Conservation (phyloP, 352 stramenopile species). For the Elongisporangium anandrum region DNA sequence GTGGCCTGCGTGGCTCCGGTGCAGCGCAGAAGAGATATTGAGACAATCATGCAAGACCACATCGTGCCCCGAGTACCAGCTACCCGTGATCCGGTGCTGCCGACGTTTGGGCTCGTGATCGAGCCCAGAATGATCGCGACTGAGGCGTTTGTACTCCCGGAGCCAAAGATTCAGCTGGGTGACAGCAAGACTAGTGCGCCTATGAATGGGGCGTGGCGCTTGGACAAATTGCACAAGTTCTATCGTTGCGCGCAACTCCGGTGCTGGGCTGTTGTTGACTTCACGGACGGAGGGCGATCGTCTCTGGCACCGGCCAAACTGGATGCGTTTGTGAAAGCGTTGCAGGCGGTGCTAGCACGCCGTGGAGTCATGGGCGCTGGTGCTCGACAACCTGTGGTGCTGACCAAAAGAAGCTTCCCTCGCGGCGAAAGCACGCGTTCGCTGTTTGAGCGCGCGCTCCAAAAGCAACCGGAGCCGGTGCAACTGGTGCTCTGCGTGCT, state of each 20-base stretch:
- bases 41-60: slow-evolving; percentile 31
- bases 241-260: slow-evolving; percentile 34
- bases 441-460: neutral
- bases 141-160: slow-evolving; percentile 45
- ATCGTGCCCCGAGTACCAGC: slow-evolving; percentile 39
- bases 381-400: slow-evolving; percentile 26
- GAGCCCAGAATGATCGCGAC: slow-evolving; percentile 42
- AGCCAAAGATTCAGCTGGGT: slow-evolving; percentile 54
- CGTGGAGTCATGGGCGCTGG: slow-evolving; percentile 26
- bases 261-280: slow-evolving; percentile 62
- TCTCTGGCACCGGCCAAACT: slow-evolving; percentile 16
- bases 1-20: neutral
- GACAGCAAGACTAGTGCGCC: neutral
- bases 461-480: neutral
- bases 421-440: neutral
- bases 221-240: slow-evolving; percentile 58
- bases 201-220: slow-evolving; percentile 61
- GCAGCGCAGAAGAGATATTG: slow-evolving; percentile 32
- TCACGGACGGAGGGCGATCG: neutral
- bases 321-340: slow-evolving; percentile 29
- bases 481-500: neutral
- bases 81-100: slow-evolving; percentile 54
- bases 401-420: slow-evolving; percentile 17
- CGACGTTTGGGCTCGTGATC: slow-evolving; percentile 57
- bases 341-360: slow-evolving; percentile 33